Conservation (phyloP, 768 basidiomycete genomes). For the Austroboletus eburneus region DNA sequence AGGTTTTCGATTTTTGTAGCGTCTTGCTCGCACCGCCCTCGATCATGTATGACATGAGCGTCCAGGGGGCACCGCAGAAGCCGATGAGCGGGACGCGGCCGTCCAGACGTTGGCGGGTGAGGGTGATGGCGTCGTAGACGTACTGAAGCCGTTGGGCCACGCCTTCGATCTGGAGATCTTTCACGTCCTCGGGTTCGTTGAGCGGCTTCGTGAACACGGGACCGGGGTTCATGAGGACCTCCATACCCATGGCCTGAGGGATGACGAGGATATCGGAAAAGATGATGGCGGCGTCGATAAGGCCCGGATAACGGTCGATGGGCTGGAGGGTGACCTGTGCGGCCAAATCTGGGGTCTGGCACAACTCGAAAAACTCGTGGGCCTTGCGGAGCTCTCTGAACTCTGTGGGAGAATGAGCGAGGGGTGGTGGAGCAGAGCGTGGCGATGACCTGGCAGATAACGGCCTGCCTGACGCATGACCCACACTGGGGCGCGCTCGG, state of each 20-base stretch:
- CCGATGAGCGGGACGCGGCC: conserved; percentile 96
- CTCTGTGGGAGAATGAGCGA: conserved; percentile 45
- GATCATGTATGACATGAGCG: conserved; percentile 96
- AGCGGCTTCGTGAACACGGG: conserved; percentile 89
- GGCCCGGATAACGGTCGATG: conserved; percentile 78
- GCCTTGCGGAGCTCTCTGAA: conserved; percentile 81
- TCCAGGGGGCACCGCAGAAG: conserved; percentile 98
- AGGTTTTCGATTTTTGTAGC: conserved; percentile 86
- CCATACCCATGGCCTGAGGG: conserved; percentile 97
- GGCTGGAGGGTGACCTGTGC: conserved; percentile 91
- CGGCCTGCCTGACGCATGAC: conserved; percentile 97
- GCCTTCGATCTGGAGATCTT: conserved; percentile 62
- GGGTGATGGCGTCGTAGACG: conserved; percentile 87
- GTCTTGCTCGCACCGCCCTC: conserved; percentile 94
- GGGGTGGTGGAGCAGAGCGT: neutral
- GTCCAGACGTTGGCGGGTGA: conserved; percentile 72
- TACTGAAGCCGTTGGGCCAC: conserved; percentile 85
- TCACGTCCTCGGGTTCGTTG: conserved; percentile 66
- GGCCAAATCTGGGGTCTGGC: conserved; percentile 87
- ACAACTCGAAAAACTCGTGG: conserved; percentile 94
- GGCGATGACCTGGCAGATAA: conserved; percentile 82
- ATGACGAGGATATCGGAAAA: conserved; percentile 98
- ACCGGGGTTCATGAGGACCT: conserved; percentile 89
- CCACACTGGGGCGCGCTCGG: conserved; percentile 95
- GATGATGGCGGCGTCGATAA: conserved; percentile 95